Conservation (phyloP, 1,139 yeast genomes). For the Yamadazyma dendronema region DNA sequence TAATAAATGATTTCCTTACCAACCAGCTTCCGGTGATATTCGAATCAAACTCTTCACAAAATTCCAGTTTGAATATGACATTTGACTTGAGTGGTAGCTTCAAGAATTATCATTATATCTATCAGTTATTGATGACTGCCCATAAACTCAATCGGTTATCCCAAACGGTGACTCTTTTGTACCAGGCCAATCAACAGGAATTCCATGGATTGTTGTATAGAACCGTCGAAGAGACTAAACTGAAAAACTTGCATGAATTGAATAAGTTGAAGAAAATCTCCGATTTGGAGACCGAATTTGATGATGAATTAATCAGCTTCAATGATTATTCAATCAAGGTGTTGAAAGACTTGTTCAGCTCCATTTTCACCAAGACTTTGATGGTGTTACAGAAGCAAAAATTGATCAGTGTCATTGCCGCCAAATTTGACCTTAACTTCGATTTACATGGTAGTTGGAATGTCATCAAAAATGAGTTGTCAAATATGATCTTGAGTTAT, state of each 20-base stretch:
- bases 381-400: conserved; percentile 71
- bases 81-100: conserved; percentile 15
- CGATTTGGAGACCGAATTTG: conserved; percentile 22
- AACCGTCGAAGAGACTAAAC: conserved; percentile 63
- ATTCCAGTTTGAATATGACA: conserved; percentile 9
- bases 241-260: conserved; percentile 35
- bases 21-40: conserved; percentile 31
- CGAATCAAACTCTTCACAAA: conserved; percentile 1
- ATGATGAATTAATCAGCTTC: conserved; percentile 24
- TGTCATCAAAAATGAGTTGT: conserved; percentile 56
- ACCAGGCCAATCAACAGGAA: conserved; percentile 43
- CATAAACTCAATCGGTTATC: conserved; percentile 63
- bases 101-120: conserved; percentile 41
- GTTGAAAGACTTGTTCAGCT: conserved; percentile 68
- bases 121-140: conserved; percentile 56
- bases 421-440: conserved; percentile 12
- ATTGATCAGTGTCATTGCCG: conserved; percentile 55
- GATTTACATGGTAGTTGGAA: conserved; percentile 59
- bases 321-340: conserved; percentile 56
- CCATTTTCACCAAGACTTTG: conserved; percentile 60
- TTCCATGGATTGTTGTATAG: conserved; percentile 53
- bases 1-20: conserved; percentile 35
- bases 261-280: conserved; percentile 32
- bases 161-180: conserved; percentile 55
- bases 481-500: conserved; percentile 55